phyloP scores from a whole-genome alignment of 2,329 filamentous ascomycete genomes.

The Calycina marina region DNA sequence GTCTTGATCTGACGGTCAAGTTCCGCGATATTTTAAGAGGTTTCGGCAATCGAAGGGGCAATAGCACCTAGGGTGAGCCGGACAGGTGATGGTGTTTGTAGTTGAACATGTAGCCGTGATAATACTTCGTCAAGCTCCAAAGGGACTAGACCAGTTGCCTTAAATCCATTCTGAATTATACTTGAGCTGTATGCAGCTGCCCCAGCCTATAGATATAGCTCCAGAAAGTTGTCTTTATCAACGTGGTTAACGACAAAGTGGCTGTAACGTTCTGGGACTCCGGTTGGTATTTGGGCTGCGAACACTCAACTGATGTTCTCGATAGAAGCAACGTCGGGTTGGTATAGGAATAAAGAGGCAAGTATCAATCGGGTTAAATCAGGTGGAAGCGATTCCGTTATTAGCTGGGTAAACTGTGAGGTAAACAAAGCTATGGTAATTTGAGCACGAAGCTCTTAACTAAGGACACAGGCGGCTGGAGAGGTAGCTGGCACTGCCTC shows the following conservation, averaged over 20 bases:
- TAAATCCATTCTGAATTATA: neutral
- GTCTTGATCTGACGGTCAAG: neutral
- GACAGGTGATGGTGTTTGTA: neutral
- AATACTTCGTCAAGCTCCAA: neutral
- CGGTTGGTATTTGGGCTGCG: neutral
- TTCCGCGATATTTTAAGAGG: neutral
- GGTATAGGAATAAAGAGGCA: too few relatives aligned
- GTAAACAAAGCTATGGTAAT: too few relatives aligned
- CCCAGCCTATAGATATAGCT: neutral
- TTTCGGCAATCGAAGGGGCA: neutral
- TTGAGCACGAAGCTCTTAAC: too few relatives aligned
- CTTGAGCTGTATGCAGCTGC: neutral
- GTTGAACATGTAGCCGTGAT: neutral
- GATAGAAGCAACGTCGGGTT: too few relatives aligned
- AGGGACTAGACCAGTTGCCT: slow-evolving; percentile 1
- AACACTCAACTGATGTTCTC: neutral
- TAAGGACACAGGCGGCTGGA: too few relatives aligned
- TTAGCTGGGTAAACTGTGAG: too few relatives aligned
- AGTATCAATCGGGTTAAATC: too few relatives aligned
- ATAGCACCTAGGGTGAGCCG: neutral
- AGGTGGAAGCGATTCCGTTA: too few relatives aligned
- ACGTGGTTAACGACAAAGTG: neutral
- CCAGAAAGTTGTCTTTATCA: neutral
- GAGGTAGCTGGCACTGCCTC: too few relatives aligned
- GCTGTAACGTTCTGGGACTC: too few relatives aligned